phyloP scores from a whole-genome alignment of 257 asterid species.

The Fraxinus excelsior region DNA sequence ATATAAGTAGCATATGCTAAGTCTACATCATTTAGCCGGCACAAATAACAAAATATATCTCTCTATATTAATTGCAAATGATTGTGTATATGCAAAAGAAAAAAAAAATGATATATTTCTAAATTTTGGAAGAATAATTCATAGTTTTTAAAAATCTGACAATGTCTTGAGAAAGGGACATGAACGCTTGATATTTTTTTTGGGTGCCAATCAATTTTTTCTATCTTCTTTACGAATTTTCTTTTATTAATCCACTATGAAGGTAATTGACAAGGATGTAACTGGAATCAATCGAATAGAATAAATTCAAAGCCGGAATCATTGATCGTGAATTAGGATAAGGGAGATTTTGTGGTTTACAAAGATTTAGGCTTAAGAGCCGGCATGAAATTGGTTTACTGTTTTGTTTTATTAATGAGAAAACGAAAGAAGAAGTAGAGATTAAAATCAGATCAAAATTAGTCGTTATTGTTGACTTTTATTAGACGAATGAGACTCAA shows the following conservation, averaged over 20 bases:
- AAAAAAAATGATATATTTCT: neutral
- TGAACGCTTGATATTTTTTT: neutral
- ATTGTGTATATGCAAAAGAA: neutral
- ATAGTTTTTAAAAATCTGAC: neutral
- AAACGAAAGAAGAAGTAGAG: too few species aligned
- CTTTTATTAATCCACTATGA: neutral
- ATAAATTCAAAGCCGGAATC: neutral
- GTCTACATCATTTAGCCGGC: neutral
- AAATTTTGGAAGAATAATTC: neutral
- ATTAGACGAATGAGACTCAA: too few species aligned
- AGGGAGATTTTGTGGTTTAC: neutral
- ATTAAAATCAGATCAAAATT: too few species aligned
- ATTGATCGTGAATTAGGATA: neutral
- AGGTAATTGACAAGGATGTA: neutral
- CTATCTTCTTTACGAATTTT: neutral
- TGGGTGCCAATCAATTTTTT: slow-evolving; percentile 1
- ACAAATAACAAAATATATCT: neutral
- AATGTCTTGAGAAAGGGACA: neutral
- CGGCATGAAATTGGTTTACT: neutral
- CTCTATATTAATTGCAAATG: neutral
- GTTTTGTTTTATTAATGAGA: neutral
- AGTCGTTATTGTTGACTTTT: too few species aligned
- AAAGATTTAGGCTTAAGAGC: neutral
- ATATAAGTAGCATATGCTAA: neutral
- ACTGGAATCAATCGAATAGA: neutral